These are phyloP conservation scores for Microbotryomycetes sp. DNA, from an alignment of 1,284 basidiomycete species.

Conservation along the genomic window DNA sequence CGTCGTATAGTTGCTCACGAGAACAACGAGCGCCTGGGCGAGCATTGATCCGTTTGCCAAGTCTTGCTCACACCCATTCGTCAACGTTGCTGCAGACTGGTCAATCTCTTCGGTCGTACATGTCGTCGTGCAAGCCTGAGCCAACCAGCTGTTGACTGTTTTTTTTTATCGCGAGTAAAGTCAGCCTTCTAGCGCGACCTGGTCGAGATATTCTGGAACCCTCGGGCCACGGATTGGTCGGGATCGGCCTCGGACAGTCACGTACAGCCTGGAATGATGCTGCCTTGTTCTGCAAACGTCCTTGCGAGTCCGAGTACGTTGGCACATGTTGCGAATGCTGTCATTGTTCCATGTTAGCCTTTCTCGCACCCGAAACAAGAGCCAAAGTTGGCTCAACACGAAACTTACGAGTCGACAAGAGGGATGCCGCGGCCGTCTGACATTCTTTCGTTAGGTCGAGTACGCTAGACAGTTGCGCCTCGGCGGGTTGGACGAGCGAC, in stretches of 20 bases:
- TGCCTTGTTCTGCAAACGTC: not conserved
- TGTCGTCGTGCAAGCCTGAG: not conserved
- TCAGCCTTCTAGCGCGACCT: too few species aligned
- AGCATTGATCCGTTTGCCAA: not conserved
- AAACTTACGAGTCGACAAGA: not conserved
- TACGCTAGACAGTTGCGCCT: not conserved
- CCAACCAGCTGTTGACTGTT: not conserved
- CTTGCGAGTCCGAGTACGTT: not conserved
- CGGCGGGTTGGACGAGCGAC: too few species aligned
- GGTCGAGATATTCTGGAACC: not conserved
- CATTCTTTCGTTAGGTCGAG: not conserved
- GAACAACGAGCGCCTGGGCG: not conserved
- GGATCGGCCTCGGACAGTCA: not conserved
- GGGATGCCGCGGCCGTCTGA: not conserved
- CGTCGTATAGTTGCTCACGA: not conserved
- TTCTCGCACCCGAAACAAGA: not conserved
- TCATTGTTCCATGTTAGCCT: not conserved
- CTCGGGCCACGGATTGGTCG: not conserved
- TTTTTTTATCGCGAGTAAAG: not conserved
- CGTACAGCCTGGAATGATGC: not conserved
- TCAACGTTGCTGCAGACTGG: not conserved
- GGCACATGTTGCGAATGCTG: not conserved
- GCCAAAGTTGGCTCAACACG: not conserved
- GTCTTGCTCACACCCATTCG: not conserved
- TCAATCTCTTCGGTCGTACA: not conserved